phyloP scores from a whole-genome alignment of 441 rosid genomes.

The Hypseocharis bilobata region DNA sequence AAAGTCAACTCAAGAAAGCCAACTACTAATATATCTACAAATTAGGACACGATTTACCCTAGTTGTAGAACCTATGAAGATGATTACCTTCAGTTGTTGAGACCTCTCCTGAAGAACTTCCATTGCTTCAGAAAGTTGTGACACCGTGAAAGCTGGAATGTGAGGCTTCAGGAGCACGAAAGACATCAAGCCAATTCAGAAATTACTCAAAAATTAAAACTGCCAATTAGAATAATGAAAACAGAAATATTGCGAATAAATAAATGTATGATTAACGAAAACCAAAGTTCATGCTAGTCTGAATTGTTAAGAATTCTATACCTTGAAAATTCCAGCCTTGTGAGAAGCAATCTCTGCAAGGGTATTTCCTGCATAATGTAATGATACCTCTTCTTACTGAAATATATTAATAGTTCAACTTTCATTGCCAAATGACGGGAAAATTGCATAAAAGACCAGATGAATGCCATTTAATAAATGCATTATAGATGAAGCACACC shows the following conservation, averaged over 20 bases:
- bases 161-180: slow-evolving; percentile 62
- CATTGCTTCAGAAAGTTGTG: slow-evolving; percentile 81
- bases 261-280: slow-evolving; percentile 16
- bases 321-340: slow-evolving; percentile 93
- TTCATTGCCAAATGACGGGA: background rate
- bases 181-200: slow-evolving; percentile 48
- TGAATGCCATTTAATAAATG: background rate
- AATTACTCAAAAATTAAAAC: slow-evolving; percentile 33
- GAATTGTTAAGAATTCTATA: slow-evolving; percentile 26
- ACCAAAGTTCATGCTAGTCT: slow-evolving; percentile 15
- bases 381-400: slow-evolving; percentile 8
- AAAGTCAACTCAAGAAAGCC: background rate
- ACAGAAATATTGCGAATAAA: slow-evolving; percentile 22
- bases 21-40: background rate
- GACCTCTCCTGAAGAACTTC: slow-evolving; percentile 55
- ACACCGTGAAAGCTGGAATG: slow-evolving; percentile 74
- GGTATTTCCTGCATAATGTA: slow-evolving; percentile 50
- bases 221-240: slow-evolving; percentile 24
- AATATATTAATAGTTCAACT: background rate
- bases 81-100: slow-evolving; percentile 39
- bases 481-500: background rate
- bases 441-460: background rate
- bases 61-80: background rate
- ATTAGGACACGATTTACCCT: background rate
- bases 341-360: slow-evolving; percentile 63